Base-by-base conservation (phyloP, 2,329 filamentous ascomycete species). In the Lasiodiplodia hormozganensis region DNA sequence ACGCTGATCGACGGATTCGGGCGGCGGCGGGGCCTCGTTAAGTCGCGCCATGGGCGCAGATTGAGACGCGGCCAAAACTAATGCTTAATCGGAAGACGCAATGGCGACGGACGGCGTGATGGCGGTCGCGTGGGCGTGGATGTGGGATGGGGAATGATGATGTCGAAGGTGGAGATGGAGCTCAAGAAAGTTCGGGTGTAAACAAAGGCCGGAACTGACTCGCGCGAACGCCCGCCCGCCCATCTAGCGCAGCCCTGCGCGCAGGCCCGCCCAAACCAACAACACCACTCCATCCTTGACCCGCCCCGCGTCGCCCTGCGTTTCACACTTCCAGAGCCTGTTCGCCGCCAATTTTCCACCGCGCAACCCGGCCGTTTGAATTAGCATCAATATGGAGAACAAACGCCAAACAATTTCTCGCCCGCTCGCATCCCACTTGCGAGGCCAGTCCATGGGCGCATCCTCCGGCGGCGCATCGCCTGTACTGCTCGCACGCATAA, bases 1-100 rank as follows among this genome's bases (percentile, higher is more conserved):
- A 93, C 91, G 83, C 76, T 86, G 89, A 77, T 94, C 92, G 73
- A 93, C 81, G 76, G 84, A 89, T 81, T 93, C 91, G 77, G 85
- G 85, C 75, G 90, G 86, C 81, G 53, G 86, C 82, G 88, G 85
- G 76, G 87, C 87, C 84, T 94, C 92, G 82, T 94, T 94, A 73
- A 95, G 86, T 82, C 92, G 88, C 82, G 92, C 92, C 92, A 95
- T 95, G 80, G 78, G 83, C 84, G 81, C 79, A 70, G 72, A 49
- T 67, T 65, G 51, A 31, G 28, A 65, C 57, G 28, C 11, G 12
- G 21, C 34, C 36, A 23, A 62, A 58, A n/a, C 16, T 31, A 21
- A 65, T 65, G 31, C 38, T 34, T 18, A 12, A 14, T 18, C 18
- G 16, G 10, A 12, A 43, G 16, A 60, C 25, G 65, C 65, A 28